A percentile compares a stretch with the other conserved stretches of the same genome.
phyloP scores from a whole-genome alignment of 2,329 filamentous ascomycete species.

The Diaporthe caulivora region DNA sequence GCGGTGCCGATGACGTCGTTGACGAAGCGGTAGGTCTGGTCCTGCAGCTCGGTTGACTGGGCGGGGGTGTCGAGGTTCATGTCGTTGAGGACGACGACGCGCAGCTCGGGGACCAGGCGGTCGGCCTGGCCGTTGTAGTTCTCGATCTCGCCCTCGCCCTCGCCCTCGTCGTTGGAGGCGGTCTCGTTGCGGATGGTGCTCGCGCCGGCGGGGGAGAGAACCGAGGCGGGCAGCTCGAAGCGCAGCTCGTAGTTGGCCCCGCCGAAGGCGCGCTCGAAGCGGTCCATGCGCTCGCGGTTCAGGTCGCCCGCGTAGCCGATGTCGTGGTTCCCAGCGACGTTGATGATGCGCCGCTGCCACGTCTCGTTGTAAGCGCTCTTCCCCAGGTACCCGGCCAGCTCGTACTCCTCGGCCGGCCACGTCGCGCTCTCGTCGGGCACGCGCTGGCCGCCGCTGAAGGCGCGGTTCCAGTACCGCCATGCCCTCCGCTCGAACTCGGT shows the following conservation, averaged over 20 bases:
- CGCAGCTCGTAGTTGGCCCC: conserved; percentile 91
- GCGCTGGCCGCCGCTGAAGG: conserved; percentile 77
- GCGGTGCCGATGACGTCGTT: conserved; percentile 76
- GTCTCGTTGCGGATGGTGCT: conserved; percentile 49
- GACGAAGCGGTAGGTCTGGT: conserved; percentile 82
- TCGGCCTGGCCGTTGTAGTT: conserved; percentile 59
- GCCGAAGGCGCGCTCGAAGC: conserved; percentile 89
- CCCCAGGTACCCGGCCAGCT: conserved; percentile 62
- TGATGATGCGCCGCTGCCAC: conserved; percentile 86
- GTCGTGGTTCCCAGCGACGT: conserved; percentile 95
- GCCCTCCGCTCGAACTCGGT: conserved; percentile 83
- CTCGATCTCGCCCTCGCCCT: conserved; percentile 6
- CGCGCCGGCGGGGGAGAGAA: conserved; percentile 51
- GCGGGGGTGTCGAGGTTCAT: conserved; percentile 94
- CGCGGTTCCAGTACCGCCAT: conserved; percentile 81
- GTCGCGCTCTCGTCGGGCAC: conserved; percentile 69
- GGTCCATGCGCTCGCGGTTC: conserved; percentile 76
- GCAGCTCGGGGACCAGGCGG: conserved; percentile 74
- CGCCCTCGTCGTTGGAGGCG: conserved; percentile 47
- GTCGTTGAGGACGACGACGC: conserved; percentile 88
- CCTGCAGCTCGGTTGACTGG: conserved; percentile 74
- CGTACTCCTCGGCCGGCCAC: conserved; percentile 63
- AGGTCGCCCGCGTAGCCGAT: conserved; percentile 96
- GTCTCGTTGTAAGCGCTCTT: conserved; percentile 58
- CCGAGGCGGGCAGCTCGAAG: conserved; percentile 70